phyloP scores from a whole-genome alignment of 768 basidiomycete genomes.

The Neoboletus magnificus region DNA sequence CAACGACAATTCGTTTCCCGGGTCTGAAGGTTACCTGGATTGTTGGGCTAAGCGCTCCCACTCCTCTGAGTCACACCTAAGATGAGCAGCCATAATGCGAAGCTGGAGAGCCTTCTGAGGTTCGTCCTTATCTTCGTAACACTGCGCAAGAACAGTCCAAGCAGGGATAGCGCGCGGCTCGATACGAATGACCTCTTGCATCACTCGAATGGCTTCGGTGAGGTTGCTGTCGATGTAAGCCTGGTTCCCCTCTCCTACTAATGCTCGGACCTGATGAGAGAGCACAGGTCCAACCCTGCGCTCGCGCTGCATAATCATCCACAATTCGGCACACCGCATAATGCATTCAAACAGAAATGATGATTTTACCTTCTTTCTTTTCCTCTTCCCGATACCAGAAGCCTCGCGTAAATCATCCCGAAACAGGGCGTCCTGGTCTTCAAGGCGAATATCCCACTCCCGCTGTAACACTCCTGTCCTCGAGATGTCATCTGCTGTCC shows the following conservation, averaged over 20 bases:
- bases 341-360: neutral
- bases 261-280: slow-evolving; percentile 5
- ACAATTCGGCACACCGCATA: too few relatives aligned
- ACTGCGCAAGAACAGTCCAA: slow-evolving; percentile 60
- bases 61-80: slow-evolving; percentile 74
- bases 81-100: slow-evolving; percentile 50
- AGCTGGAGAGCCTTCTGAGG: slow-evolving; percentile 13
- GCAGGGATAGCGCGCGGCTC: slow-evolving; percentile 81
- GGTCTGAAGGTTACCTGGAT: slow-evolving; percentile 53
- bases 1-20: slow-evolving; percentile 50
- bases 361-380: slow-evolving; percentile 44
- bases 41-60: slow-evolving; percentile 80
- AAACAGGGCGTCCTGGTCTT: slow-evolving; percentile 65
- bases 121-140: slow-evolving; percentile 8
- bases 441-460: slow-evolving; percentile 17
- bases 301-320: neutral
- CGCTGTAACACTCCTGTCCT: slow-evolving; percentile 27
- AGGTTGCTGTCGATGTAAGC: slow-evolving; percentile 74
- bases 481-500: slow-evolving; percentile 34
- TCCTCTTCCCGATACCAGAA: slow-evolving; percentile 60
- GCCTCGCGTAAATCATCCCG: slow-evolving; percentile 63
- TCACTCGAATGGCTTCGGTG: slow-evolving; percentile 65
- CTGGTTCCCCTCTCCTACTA: slow-evolving; percentile 80
- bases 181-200: slow-evolving; percentile 90
- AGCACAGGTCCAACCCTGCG: slow-evolving; percentile 5